phyloP scores from a whole-genome alignment of 129 eudicot species.

The Ambrosia artemisiifolia region DNA sequence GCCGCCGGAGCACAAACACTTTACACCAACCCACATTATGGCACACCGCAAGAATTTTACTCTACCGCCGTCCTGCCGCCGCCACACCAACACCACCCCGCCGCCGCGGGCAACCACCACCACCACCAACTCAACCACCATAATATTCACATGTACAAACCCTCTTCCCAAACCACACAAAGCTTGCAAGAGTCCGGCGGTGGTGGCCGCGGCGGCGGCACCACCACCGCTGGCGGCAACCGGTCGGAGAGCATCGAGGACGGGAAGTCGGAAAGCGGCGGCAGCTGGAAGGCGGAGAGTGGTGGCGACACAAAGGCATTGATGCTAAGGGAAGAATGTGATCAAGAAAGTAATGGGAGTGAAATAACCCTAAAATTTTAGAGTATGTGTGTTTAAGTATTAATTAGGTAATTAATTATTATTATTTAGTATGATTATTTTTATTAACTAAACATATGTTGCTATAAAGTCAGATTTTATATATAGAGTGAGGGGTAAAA shows the following conservation, averaged over 20 bases:
- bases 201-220: constrained; percentile 33
- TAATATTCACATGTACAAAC: constrained; percentile 46
- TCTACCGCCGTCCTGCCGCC: constrained; percentile 37
- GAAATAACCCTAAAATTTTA: constrained; percentile 74
- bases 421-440: constrained; percentile 8
- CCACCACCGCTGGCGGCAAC: constrained; percentile 47
- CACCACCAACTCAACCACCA: constrained; percentile 42
- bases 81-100: constrained; percentile 33
- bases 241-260: constrained; percentile 92
- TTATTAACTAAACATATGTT: background rate
- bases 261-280: constrained; percentile 74
- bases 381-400: background rate
- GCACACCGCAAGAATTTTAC: constrained; percentile 70
- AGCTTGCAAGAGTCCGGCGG: constrained; percentile 67
- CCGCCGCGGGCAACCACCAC: constrained; percentile 35
- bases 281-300: constrained; percentile 89
- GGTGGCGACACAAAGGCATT: constrained; percentile 56
- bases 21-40: constrained; percentile 55
- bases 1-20: constrained; percentile 66
- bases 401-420: background rate
- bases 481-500: constrained; percentile 45
- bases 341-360: constrained; percentile 62
- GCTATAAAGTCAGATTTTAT: constrained; percentile 23
- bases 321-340: constrained; percentile 56
- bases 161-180: constrained; percentile 46